A percentile compares a stretch with the other conserved stretches of the same genome.
These are phyloP conservation scores for Vicia faba DNA, from an alignment of 306 rosid genomes.

Conservation along the genomic window DNA sequence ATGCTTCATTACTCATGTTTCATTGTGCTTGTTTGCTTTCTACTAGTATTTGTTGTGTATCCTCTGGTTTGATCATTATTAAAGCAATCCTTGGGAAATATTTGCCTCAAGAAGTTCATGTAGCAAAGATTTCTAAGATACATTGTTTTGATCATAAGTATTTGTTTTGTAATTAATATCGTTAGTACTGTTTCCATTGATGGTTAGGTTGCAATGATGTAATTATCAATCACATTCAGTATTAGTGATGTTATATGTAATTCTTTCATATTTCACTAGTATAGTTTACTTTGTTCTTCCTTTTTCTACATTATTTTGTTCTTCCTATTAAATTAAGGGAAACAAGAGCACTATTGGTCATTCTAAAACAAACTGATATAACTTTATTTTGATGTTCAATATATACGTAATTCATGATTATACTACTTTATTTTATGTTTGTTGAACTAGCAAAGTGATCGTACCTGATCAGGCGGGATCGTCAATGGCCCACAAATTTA, in stretches of 20 bases:
- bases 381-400: background rate
- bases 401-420: too few species aligned
- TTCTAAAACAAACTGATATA: background rate
- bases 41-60: conserved; percentile 8
- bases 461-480: too few species aligned
- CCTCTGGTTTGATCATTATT: conserved; percentile 6
- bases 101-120: background rate
- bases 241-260: too few species aligned
- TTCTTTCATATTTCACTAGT: too few species aligned
- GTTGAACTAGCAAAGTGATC: too few species aligned
- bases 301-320: background rate
- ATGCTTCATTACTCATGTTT: conserved; percentile 28
- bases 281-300: background rate
- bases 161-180: conserved; percentile 22
- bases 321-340: background rate
- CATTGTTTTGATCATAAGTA: conserved; percentile 5
- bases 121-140: conserved; percentile 25
- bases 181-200: background rate
- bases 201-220: background rate
- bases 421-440: too few species aligned
- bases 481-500: too few species aligned
- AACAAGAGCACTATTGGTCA: background rate
- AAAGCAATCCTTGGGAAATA: conserved; percentile 7
- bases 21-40: conserved; percentile 14
- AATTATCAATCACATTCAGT: background rate